phyloP scores from a whole-genome alignment of 2,329 filamentous ascomycete genomes.

The Microsporum audouinii region DNA sequence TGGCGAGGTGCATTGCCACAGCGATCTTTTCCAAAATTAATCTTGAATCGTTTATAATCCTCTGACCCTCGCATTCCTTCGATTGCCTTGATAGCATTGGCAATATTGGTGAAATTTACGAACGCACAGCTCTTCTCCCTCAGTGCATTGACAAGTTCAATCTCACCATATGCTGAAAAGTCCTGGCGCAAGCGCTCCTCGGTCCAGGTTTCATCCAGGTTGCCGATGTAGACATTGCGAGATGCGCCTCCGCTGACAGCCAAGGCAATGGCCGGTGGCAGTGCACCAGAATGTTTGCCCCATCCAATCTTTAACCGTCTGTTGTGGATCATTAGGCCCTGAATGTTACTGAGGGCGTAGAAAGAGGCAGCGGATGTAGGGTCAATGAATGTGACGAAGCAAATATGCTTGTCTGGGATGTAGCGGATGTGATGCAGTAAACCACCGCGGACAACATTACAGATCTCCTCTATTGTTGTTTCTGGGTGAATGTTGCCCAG shows the following conservation, averaged over 20 bases:
- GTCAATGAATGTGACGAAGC: conserved; percentile 98
- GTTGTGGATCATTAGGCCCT: conserved; percentile 99
- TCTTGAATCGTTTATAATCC: conserved; percentile 97
- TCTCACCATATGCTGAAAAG: conserved; percentile 94
- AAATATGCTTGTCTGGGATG: conserved; percentile 99
- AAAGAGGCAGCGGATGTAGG: conserved; percentile 95
- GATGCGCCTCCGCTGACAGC: conserved; percentile 94
- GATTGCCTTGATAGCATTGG: conserved; percentile 98
- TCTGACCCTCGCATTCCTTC: conserved; percentile 90
- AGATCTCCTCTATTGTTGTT: conserved; percentile 98
- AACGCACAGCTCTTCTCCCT: conserved; percentile 99
- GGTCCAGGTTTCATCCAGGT: conserved; percentile 92
- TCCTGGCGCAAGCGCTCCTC: conserved; percentile 93
- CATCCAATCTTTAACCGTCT: conserved; percentile 94
- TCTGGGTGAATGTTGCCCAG: conserved; percentile 97
- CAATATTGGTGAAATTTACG: conserved; percentile 99
- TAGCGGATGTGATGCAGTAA: conserved; percentile 96
- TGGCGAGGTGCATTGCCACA: conserved; percentile 94
- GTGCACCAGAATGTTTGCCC: conserved; percentile 96
- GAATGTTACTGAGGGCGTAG: conserved; percentile 92
- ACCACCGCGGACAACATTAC: conserved; percentile 93
- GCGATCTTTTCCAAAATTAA: conserved; percentile 98
- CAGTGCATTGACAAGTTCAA: conserved; percentile 91
- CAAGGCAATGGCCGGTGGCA: conserved; percentile 88
- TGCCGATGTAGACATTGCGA: conserved; percentile 97